Evolutionary conservation across 176 grass and related monocot species (phyloP).

Genomic region (Ananas comosus): DNA sequence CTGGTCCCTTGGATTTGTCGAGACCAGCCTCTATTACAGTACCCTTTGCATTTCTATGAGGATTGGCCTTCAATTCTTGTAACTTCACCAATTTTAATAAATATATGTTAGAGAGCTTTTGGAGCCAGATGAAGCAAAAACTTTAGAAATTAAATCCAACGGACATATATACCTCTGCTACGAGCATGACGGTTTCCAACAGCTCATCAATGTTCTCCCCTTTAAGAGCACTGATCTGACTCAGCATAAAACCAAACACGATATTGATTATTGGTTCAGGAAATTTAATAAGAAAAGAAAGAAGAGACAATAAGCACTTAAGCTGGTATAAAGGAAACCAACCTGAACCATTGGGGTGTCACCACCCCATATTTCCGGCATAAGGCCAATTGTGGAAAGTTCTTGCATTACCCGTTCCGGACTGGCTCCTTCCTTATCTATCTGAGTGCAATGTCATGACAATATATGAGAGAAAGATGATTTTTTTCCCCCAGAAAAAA

Average conservation of each 20-base stretch:
- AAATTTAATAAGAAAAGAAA: constrained; percentile 7
- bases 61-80: constrained; percentile 98
- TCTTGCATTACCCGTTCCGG: constrained; percentile 89
- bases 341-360: constrained; percentile 91
- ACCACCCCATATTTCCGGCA: constrained; percentile 95
- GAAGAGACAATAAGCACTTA: background rate
- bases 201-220: constrained; percentile 87
- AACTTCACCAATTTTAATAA: constrained; percentile 41
- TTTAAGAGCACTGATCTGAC: constrained; percentile 93
- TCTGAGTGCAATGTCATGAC: constrained; percentile 33
- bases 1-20: constrained; percentile 83
- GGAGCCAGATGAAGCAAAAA: background rate
- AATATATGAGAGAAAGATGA: constrained; percentile 1
- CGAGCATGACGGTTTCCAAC: constrained; percentile 92
- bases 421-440: constrained; percentile 90
- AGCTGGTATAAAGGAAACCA: background rate
- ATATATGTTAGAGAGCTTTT: background rate
- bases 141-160: background rate
- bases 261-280: background rate
- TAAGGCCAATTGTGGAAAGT: constrained; percentile 72
- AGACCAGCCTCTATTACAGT: constrained; percentile 89
- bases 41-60: constrained; percentile 86
- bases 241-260: constrained; percentile 15
- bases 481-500: no score
- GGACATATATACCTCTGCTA: constrained; percentile 58